Conservation (phyloP, 345 rosid genomes). For the Lepidium didymum region DNA sequence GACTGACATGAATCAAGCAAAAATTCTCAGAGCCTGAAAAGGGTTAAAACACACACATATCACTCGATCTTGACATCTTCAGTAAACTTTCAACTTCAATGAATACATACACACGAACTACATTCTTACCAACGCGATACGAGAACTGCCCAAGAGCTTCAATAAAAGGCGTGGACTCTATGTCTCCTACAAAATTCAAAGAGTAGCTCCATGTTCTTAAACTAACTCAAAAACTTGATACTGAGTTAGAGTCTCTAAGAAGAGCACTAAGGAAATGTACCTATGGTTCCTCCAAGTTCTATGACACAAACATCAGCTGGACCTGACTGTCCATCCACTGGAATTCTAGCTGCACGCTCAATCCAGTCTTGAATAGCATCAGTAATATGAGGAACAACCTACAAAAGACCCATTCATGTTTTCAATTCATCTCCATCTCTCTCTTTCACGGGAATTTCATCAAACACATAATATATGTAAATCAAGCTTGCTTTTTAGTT, state of each 20-base stretch:
- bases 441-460: background rate
- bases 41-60: background rate
- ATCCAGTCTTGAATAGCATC: slow-evolving; percentile 98
- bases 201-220: background rate
- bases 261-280: slow-evolving; percentile 19
- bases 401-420: background rate
- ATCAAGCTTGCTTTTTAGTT: background rate
- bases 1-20: slow-evolving; percentile 97
- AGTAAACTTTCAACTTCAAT: background rate
- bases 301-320: slow-evolving; percentile 97
- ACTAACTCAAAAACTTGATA: background rate
- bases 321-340: slow-evolving; percentile 79
- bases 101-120: slow-evolving; percentile 13
- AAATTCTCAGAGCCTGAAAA: slow-evolving; percentile 73
- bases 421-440: background rate
- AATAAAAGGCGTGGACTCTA: slow-evolving; percentile 95
- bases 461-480: background rate
- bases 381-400: slow-evolving; percentile 98
- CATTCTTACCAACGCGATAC: slow-evolving; percentile 67
- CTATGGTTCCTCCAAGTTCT: slow-evolving; percentile 97
- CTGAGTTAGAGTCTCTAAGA: background rate
- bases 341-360: slow-evolving; percentile 71
- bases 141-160: slow-evolving; percentile 98
- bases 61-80: background rate
- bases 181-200: slow-evolving; percentile 63